Percentiles rank a stretch among this genome's conserved stretches.
phyloP scores from a whole-genome alignment of 139 green algal genomes.

The Zygnema cylindricum region DNA sequence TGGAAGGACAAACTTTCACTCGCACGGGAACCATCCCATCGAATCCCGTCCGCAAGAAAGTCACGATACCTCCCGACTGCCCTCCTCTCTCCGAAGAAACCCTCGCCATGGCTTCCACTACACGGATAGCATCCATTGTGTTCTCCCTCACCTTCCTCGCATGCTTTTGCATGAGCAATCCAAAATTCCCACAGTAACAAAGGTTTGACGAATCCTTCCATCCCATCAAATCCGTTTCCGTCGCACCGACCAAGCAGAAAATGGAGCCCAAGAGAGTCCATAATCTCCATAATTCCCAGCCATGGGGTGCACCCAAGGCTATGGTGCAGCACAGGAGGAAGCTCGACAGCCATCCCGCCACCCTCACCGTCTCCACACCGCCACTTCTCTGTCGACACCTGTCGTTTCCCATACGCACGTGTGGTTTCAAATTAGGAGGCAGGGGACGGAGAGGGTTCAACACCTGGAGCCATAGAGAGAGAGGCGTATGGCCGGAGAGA shows the following conservation, averaged over 20 bases:
- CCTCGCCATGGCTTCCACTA: constrained; percentile 45
- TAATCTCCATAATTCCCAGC: background rate
- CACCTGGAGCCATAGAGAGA: background rate
- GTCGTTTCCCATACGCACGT: background rate
- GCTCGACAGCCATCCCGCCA: background rate
- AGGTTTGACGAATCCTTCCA: too few species aligned
- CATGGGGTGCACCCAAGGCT: background rate
- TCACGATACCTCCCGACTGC: constrained; percentile 58
- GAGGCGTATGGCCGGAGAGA: background rate
- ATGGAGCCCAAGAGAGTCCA: background rate
- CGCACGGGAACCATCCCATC: constrained; percentile 15
- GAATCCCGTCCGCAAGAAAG: background rate
- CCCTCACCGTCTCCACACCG: background rate
- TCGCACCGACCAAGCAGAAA: constrained; percentile 3
- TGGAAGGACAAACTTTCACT: constrained; percentile 11
- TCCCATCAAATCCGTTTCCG: constrained; percentile 10
- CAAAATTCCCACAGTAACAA: constrained; percentile 29
- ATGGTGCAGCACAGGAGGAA: background rate
- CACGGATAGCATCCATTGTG: background rate
- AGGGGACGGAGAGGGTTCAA: background rate
- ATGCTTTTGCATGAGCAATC: background rate
- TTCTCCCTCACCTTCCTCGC: background rate
- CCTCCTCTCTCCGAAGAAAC: constrained; percentile 37
- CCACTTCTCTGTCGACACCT: background rate
- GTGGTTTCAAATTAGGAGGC: background rate